phyloP scores from a whole-genome alignment of 345 rosid genomes.

The Salix brachista region DNA sequence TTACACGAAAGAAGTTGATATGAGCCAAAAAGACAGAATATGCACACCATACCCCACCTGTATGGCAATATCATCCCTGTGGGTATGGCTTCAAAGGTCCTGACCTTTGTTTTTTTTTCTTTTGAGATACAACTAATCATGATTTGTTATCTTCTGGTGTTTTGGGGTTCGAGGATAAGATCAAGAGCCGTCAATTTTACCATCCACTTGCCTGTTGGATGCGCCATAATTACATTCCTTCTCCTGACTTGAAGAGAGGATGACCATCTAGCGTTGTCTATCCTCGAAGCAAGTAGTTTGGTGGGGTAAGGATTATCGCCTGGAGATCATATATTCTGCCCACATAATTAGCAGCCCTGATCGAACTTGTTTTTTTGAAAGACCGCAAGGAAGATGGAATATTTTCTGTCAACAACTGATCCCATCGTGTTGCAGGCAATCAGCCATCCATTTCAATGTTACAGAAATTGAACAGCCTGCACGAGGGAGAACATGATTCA shows the following conservation, averaged over 20 bases:
- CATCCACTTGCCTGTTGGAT: slow-evolving; percentile 13
- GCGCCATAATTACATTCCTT: not conserved
- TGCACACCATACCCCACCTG: not conserved
- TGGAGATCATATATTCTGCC: not conserved
- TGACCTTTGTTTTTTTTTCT: not conserved
- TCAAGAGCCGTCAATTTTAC: slow-evolving; percentile 3
- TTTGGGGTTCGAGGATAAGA: slow-evolving; percentile 1
- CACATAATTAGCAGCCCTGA: not conserved
- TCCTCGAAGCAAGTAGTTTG: not conserved
- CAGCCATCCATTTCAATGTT: not conserved
- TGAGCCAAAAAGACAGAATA: not conserved
- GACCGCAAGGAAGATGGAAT: not conserved
- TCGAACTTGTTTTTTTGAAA: not conserved
- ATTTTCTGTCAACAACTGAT: not conserved
- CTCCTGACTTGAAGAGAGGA: not conserved
- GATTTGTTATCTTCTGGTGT: slow-evolving; percentile 4
- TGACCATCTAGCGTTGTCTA: not conserved
- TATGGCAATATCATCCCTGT: not conserved
- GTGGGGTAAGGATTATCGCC: not conserved
- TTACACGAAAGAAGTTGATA: not conserved
- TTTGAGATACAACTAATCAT: slow-evolving; percentile 11
- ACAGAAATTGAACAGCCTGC: not conserved
- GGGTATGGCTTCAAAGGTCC: not conserved
- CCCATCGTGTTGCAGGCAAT: not conserved
- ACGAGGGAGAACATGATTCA: not conserved